These are phyloP conservation scores for Lanmaoa rubissima DNA, from an alignment of 768 basidiomycete genomes.

Conservation along the genomic window DNA sequence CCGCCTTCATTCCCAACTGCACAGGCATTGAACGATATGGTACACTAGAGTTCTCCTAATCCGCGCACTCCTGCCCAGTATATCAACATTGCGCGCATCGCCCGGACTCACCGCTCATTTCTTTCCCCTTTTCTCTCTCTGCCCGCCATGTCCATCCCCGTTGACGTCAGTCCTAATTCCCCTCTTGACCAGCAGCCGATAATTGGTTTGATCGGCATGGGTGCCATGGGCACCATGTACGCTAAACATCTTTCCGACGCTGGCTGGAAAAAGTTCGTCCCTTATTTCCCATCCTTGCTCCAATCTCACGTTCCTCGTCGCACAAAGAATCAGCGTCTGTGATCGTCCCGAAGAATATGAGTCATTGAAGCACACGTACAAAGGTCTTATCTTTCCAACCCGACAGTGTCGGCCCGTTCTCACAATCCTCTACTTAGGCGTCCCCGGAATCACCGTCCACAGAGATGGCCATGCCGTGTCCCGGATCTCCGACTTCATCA, in stretches of 20 bases:
- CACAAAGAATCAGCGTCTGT: conserved; percentile 80
- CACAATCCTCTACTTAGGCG: conserved; percentile 35
- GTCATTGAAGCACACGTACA: conserved; percentile 54
- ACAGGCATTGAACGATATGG: background rate
- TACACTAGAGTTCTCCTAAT: background rate
- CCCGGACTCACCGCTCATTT: background rate
- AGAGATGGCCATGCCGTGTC: conserved; percentile 86
- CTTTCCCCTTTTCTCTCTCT: background rate
- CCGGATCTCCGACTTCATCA: conserved; percentile 86
- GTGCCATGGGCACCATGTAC: conserved; percentile 97
- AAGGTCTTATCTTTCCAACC: conserved; percentile 40
- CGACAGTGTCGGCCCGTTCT: conserved; percentile 7
- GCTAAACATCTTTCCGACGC: conserved; percentile 71
- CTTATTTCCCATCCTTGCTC: background rate
- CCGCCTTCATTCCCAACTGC: background rate
- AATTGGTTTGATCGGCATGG: conserved; percentile 96
- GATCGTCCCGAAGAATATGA: conserved; percentile 78
- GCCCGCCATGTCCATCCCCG: conserved; percentile 16
- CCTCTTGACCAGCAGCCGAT: conserved; percentile 59
- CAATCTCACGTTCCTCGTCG: background rate
- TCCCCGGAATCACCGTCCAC: conserved; percentile 63
- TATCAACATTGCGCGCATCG: background rate
- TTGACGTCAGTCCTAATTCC: conserved; percentile 31
- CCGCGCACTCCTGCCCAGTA: background rate
- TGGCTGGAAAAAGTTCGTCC: conserved; percentile 76